Evolutionary conservation across 2,329 filamentous ascomycete species (phyloP).

Genomic region (Botrytis aclada): DNA sequence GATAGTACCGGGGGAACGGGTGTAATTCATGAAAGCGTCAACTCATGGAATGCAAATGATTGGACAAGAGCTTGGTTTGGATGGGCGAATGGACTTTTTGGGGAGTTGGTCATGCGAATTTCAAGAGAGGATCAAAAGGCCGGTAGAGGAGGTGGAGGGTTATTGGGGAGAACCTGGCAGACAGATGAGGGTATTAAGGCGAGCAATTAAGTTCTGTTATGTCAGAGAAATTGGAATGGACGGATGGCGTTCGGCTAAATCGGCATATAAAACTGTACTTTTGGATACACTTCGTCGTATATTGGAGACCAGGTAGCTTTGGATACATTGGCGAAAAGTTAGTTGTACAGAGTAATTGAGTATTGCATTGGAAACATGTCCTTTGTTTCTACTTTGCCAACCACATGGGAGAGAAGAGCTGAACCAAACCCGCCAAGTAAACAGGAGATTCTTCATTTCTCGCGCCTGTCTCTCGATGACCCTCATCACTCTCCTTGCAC

Average conservation of each 20-base stretch:
- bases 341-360: neutral
- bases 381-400: neutral
- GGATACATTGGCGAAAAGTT: neutral
- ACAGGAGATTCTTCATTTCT: neutral
- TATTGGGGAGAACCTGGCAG: slow-evolving; percentile 18
- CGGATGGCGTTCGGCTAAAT: neutral
- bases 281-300: neutral
- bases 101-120: slow-evolving; percentile 15
- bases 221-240: neutral
- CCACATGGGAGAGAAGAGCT: neutral
- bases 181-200: neutral
- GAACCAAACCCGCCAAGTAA: neutral
- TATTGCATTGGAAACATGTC: neutral
- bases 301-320: neutral
- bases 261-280: neutral
- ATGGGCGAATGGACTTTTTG: slow-evolving; percentile 62
- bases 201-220: neutral
- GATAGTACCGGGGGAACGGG: slow-evolving; percentile 36
- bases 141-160: neutral
- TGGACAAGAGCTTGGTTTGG: slow-evolving; percentile 60
- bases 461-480: neutral
- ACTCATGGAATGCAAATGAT: slow-evolving; percentile 41
- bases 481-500: neutral
- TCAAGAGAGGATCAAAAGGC: slow-evolving; percentile 12
- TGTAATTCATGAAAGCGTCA: slow-evolving; percentile 49